Conservation (phyloP, 164 flowering plant genomes). For the Echeveria elegans region DNA sequence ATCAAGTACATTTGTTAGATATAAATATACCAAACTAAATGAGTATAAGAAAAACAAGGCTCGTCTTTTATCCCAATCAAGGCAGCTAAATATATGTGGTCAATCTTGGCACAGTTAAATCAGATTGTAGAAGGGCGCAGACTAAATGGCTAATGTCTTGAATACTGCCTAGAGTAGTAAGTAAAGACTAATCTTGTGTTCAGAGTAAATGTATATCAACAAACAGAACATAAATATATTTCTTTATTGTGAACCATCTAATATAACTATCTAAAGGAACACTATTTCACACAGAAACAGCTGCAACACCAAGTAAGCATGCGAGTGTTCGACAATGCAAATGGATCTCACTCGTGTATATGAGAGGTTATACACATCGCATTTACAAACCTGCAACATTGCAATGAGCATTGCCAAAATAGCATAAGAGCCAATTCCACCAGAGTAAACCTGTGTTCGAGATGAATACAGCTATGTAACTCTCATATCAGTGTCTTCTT, state of each 20-base stretch:
- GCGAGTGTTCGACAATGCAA: background rate
- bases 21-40: no score
- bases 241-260: background rate
- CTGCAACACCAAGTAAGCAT: background rate
- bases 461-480: slow-evolving; percentile 10
- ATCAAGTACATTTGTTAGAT: no score
- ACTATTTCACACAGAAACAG: background rate
- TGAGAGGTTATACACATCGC: background rate
- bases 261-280: background rate
- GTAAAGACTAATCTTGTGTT: no score
- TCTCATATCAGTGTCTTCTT: background rate
- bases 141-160: no score
- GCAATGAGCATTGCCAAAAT: slow-evolving; percentile 86
- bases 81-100: no score
- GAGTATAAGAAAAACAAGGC: no score
- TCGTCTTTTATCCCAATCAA: no score
- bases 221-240: no score
- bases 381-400: slow-evolving; percentile 56
- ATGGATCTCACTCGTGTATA: background rate
- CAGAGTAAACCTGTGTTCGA: slow-evolving; percentile 72
- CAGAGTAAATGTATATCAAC: no score
- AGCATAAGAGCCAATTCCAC: slow-evolving; percentile 96
- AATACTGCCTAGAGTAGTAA: no score
- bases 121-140: no score
- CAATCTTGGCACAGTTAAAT: no score